A percentile compares a stretch with the other conserved stretches of the same genome.
These are phyloP conservation scores for Liriodendron chinense DNA, from an alignment of 164 flowering plant genomes.

Conservation along the genomic window DNA sequence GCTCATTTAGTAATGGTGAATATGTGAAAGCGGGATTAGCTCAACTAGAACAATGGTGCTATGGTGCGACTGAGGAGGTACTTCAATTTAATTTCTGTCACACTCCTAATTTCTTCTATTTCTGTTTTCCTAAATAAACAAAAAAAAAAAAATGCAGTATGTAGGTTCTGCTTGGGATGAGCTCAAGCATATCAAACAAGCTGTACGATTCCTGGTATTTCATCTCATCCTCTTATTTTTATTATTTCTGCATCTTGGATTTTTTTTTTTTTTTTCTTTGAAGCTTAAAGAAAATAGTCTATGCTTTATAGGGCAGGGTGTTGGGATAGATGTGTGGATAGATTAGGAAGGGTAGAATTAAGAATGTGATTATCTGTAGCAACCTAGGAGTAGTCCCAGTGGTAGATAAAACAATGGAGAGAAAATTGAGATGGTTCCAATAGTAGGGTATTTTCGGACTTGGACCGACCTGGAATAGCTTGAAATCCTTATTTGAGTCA, in stretches of 20 bases:
- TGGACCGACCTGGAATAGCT: too few species aligned
- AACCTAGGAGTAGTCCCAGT: too few species aligned
- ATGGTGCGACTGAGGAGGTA: slow-evolving; percentile 93
- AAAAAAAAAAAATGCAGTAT: slow-evolving; percentile 56
- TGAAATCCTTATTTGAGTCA: too few species aligned
- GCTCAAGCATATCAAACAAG: slow-evolving; percentile 98
- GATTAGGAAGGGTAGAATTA: too few species aligned
- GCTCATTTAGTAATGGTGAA: slow-evolving; percentile 97
- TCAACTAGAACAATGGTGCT: slow-evolving; percentile 94
- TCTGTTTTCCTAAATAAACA: not conserved
- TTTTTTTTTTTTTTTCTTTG: too few species aligned
- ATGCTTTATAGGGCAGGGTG: too few species aligned
- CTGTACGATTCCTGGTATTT: slow-evolving; percentile 91
- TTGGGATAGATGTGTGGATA: too few species aligned
- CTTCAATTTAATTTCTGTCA: not conserved
- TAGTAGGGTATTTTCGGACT: too few species aligned
- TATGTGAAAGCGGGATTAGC: slow-evolving; percentile 96
- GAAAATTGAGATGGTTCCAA: too few species aligned
- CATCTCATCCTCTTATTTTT: not conserved
- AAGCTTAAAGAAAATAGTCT: too few species aligned
- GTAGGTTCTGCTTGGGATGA: slow-evolving; percentile 99
- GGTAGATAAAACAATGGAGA: too few species aligned
- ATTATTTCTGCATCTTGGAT: not conserved
- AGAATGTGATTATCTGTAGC: too few species aligned
- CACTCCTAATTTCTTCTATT: not conserved